A percentile compares a stretch with the other conserved stretches of the same genome.
These are phyloP conservation scores for Liriodendron chinense DNA, from an alignment of 164 flowering plant species.

Conservation along the genomic window DNA sequence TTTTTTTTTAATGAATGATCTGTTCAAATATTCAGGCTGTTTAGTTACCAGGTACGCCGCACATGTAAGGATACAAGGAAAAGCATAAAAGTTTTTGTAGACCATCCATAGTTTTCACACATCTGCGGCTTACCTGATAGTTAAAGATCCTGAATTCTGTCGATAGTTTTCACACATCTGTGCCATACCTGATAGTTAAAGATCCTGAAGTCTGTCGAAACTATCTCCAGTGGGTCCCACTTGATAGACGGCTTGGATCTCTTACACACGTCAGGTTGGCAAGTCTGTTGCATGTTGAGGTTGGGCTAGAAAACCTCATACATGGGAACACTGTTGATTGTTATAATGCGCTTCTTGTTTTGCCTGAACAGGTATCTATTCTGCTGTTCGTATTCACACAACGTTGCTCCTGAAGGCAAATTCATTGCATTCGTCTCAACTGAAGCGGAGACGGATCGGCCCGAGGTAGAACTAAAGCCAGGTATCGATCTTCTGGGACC, in stretches of 20 bases:
- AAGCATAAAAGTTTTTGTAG: not conserved
- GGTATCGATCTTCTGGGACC: slow-evolving; percentile 91
- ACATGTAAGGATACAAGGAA: not conserved
- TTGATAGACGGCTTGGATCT: not conserved
- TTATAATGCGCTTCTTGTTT: not conserved
- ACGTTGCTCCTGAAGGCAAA: slow-evolving; percentile 95
- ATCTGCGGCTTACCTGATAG: not conserved
- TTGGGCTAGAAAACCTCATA: not conserved
- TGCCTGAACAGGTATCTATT: slow-evolving; percentile 74
- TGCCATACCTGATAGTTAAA: too few relatives aligned
- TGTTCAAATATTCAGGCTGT: not conserved
- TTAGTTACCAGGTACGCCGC: not conserved
- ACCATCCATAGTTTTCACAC: not conserved
- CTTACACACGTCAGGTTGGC: not conserved
- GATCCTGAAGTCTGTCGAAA: too few relatives aligned
- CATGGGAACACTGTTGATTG: not conserved
- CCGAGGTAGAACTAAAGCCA: slow-evolving; percentile 70
- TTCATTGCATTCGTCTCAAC: slow-evolving; percentile 91
- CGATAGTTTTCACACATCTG: too few relatives aligned
- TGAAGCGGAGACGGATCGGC: slow-evolving; percentile 89
- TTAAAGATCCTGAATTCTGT: not conserved
- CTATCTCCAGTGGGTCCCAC: too few relatives aligned
- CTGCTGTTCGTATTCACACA: slow-evolving; percentile 92
- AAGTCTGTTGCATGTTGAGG: not conserved
- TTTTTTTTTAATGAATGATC: not conserved